These are phyloP conservation scores for Nemania abortiva DNA, from an alignment of 2,329 filamentous ascomycete genomes.

Conservation along the genomic window DNA sequence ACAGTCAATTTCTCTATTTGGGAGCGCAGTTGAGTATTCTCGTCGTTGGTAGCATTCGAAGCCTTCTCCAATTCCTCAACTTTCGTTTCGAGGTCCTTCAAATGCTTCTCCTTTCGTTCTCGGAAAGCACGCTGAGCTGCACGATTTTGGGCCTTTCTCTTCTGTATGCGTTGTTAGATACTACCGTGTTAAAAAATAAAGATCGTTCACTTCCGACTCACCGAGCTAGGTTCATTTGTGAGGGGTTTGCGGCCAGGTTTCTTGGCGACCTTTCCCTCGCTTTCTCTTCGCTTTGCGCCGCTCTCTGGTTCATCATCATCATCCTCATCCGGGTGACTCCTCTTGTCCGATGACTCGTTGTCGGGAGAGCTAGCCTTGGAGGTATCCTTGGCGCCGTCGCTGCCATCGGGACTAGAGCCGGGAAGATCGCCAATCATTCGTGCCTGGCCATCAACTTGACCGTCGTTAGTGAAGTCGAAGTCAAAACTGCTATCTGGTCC, in stretches of 20 bases:
- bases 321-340: slow-evolving; percentile 77
- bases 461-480: slow-evolving; percentile 70
- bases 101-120: slow-evolving; percentile 92
- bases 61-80: slow-evolving; percentile 82
- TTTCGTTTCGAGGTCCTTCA: slow-evolving; percentile 86
- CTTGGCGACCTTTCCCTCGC: slow-evolving; percentile 87
- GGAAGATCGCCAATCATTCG: slow-evolving; percentile 81
- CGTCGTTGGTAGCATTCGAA: slow-evolving; percentile 83
- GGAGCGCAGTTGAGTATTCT: slow-evolving; percentile 86
- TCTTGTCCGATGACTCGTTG: slow-evolving; percentile 74
- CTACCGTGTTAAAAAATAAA: slow-evolving; percentile 30
- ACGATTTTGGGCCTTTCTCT: slow-evolving; percentile 95
- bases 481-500: slow-evolving; percentile 81
- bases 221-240: slow-evolving; percentile 94
- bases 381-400: slow-evolving; percentile 46
- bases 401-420: slow-evolving; percentile 54
- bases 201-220: slow-evolving; percentile 65
- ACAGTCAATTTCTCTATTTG: slow-evolving; percentile 88
- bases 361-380: slow-evolving; percentile 71
- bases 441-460: slow-evolving; percentile 62
- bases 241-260: slow-evolving; percentile 97
- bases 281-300: slow-evolving; percentile 79
- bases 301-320: slow-evolving; percentile 69
- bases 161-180: slow-evolving; percentile 65
- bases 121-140: slow-evolving; percentile 93